Percentiles rank a stretch among this genome's conserved stretches.
phyloP scores from a whole-genome alignment of 805 yeast genomes.

The Candida sithepensis region DNA sequence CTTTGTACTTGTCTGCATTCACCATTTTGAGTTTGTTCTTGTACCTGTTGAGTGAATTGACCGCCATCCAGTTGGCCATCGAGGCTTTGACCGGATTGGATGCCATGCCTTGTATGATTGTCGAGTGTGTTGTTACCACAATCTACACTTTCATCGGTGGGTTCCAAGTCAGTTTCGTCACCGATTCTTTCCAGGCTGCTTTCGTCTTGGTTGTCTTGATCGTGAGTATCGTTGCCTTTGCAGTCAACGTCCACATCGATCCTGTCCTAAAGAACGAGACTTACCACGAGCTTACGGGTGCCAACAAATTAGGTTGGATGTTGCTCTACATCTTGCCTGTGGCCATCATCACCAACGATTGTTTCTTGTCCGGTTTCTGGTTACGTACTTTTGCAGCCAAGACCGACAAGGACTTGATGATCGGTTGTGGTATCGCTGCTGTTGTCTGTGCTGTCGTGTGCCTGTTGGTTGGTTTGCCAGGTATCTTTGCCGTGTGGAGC shows the following conservation, averaged over 20 bases:
- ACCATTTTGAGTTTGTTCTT: constrained; percentile 82
- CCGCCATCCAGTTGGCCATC: constrained; percentile 75
- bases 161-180: constrained; percentile 79
- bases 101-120: constrained; percentile 77
- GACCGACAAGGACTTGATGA: constrained; percentile 66
- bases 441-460: constrained; percentile 59
- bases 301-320: constrained; percentile 83
- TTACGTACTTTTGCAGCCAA: constrained; percentile 87
- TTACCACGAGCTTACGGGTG: constrained; percentile 59
- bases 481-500: constrained; percentile 89
- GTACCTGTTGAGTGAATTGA: constrained; percentile 82
- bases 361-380: constrained; percentile 93
- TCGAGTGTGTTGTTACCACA: constrained; percentile 83
- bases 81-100: constrained; percentile 73
- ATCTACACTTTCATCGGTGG: constrained; percentile 89
- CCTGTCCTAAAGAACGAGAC: constrained; percentile 59
- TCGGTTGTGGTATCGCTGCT: constrained; percentile 76
- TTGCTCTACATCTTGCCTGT: constrained; percentile 76
- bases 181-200: constrained; percentile 82
- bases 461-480: constrained; percentile 75
- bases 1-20: constrained; percentile 72
- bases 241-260: constrained; percentile 60
- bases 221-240: constrained; percentile 76
- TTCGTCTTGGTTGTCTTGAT: constrained; percentile 64
- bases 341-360: constrained; percentile 86